A percentile compares a stretch with the other conserved stretches of the same genome.
These are phyloP conservation scores for Lactarius hatsudake DNA, from an alignment of 768 basidiomycete genomes.

Conservation along the genomic window DNA sequence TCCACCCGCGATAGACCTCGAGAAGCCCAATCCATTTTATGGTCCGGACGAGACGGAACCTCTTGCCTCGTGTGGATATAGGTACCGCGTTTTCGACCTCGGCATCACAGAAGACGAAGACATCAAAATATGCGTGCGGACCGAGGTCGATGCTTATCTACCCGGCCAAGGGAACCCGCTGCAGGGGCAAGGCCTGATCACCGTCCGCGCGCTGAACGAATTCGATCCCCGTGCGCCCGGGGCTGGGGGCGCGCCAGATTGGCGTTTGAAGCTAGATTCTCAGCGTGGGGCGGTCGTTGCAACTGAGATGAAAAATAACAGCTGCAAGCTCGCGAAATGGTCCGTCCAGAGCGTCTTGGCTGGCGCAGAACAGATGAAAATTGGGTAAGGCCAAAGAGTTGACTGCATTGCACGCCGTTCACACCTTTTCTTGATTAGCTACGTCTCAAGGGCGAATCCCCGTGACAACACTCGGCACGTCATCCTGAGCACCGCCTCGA, in stretches of 20 bases:
- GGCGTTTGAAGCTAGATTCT: slow-evolving; percentile 94
- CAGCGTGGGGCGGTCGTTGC: slow-evolving; percentile 98
- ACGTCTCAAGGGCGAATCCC: slow-evolving; percentile 91
- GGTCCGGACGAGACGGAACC: slow-evolving; percentile 91
- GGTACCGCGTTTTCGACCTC: slow-evolving; percentile 94
- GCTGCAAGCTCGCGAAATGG: slow-evolving; percentile 96
- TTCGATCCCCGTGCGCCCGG: slow-evolving; percentile 90
- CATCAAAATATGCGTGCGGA: slow-evolving; percentile 86
- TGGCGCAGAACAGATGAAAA: slow-evolving; percentile 95
- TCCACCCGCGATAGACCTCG: slow-evolving; percentile 66
- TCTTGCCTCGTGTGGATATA: slow-evolving; percentile 92
- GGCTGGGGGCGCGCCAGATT: slow-evolving; percentile 95
- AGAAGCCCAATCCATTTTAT: slow-evolving; percentile 94
- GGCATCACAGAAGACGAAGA: slow-evolving; percentile 89
- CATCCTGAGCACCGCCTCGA: slow-evolving; percentile 90
- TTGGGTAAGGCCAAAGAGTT: slow-evolving; percentile 62
- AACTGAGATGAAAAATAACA: slow-evolving; percentile 99
- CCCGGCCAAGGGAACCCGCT: slow-evolving; percentile 57
- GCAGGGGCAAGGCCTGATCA: slow-evolving; percentile 76
- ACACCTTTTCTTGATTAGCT: slow-evolving; percentile 46
- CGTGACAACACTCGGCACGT: slow-evolving; percentile 95
- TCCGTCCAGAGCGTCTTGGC: slow-evolving; percentile 93
- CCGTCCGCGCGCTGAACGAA: slow-evolving; percentile 94
- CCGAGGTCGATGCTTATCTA: slow-evolving; percentile 92
- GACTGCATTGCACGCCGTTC: slow-evolving; percentile 11